Conservation (phyloP, 1,139 yeast species). For the Debaryomyces sp. region DNA sequence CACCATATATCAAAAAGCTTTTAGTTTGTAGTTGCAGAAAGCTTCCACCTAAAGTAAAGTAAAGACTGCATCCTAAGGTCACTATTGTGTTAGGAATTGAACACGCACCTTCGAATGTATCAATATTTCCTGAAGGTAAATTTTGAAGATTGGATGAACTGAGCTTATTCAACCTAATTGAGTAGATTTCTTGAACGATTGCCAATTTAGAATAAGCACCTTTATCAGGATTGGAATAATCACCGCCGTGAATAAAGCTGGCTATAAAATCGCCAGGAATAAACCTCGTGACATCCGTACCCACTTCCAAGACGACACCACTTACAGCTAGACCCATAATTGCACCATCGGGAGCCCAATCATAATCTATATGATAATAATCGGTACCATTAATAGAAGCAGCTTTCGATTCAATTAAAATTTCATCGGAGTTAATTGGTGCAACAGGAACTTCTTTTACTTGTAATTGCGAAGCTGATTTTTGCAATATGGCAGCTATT, state of each 20-base stretch:
- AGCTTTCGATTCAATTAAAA: slow-evolving; percentile 5
- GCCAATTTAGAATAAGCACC: not conserved
- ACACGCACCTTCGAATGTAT: not conserved
- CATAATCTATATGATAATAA: slow-evolving; percentile 2
- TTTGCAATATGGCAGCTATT: not conserved
- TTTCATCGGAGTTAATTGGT: slow-evolving; percentile 6
- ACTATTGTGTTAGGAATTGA: not conserved
- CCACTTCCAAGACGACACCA: not conserved
- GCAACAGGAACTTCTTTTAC: slow-evolving; percentile 3
- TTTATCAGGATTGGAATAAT: not conserved
- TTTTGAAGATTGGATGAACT: not conserved
- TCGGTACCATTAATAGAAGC: slow-evolving; percentile 3
- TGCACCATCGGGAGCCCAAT: not conserved
- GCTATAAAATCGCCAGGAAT: not conserved
- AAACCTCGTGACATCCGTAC: not conserved
- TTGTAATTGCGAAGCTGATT: not conserved
- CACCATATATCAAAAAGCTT: not conserved
- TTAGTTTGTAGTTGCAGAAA: not conserved
- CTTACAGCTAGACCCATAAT: not conserved
- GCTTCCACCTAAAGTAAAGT: not conserved
- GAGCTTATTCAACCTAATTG: not conserved
- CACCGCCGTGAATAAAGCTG: not conserved
- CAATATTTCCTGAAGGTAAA: not conserved
- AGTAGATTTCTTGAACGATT: not conserved
- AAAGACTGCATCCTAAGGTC: not conserved